Evolutionary conservation across 2,329 filamentous ascomycete genomes (phyloP).

Genomic region (Colletotrichum zoysiae): DNA sequence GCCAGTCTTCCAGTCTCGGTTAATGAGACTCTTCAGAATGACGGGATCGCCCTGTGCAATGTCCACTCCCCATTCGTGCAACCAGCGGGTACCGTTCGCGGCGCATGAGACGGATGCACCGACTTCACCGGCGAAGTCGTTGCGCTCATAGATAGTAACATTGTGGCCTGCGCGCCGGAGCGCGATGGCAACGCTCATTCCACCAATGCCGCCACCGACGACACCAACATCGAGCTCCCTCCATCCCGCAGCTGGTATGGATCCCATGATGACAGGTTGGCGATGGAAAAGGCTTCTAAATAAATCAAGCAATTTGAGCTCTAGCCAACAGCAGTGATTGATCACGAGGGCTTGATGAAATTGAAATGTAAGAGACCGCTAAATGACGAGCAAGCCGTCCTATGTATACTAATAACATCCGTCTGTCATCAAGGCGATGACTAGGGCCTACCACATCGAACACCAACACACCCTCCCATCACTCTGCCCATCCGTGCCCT

Average conservation of each 20-base stretch:
- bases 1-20: conserved; percentile 77
- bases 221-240: conserved; percentile 58
- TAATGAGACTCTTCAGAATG: conserved; percentile 74
- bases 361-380: not conserved
- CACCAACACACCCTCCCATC: conserved; percentile 25
- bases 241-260: conserved; percentile 52
- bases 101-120: conserved; percentile 77
- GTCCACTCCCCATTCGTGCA: conserved; percentile 77
- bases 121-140: conserved; percentile 76
- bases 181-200: conserved; percentile 60
- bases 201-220: conserved; percentile 62
- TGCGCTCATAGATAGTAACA: conserved; percentile 74
- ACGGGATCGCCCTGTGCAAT: conserved; percentile 74
- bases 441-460: not conserved
- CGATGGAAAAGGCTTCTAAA: not conserved
- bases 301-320: not conserved
- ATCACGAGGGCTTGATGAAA: not conserved
- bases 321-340: not conserved
- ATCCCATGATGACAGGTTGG: conserved; percentile 23
- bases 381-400: not conserved
- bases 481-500: conserved; percentile 24
- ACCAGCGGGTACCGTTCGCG: conserved; percentile 77
- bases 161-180: conserved; percentile 61
- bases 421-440: not conserved
- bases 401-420: conserved; percentile 25